A percentile compares a stretch with the other conserved stretches of the same genome.
Evolutionary conservation across 2,329 filamentous ascomycete genomes (phyloP).

Genomic region (Iodosphaeria phyllophila): DNA sequence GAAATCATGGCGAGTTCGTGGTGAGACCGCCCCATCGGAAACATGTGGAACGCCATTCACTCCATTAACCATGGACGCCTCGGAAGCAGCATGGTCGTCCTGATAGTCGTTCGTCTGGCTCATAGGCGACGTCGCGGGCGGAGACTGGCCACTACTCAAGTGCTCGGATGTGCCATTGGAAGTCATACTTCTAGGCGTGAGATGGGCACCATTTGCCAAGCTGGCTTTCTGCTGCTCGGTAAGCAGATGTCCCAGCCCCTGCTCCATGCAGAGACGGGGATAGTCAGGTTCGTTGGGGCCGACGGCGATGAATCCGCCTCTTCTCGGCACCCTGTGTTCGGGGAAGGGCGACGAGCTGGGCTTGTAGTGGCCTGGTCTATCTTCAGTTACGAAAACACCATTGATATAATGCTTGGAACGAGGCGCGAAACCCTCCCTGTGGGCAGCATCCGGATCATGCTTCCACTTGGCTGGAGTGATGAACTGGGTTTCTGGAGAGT

Average conservation of each 20-base stretch:
- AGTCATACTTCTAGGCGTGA: constrained; percentile 23
- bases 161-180: constrained; percentile 10
- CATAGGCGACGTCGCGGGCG: too few relatives aligned
- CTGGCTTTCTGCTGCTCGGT: constrained; percentile 23
- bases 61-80: too few relatives aligned
- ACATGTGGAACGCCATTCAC: too few relatives aligned
- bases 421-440: constrained; percentile 34
- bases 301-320: constrained; percentile 30
- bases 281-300: constrained; percentile 38
- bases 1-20: too few relatives aligned
- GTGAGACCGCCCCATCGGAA: too few relatives aligned
- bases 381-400: constrained; percentile 32
- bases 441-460: constrained; percentile 32
- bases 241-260: constrained; percentile 36
- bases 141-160: too few relatives aligned
- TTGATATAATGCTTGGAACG: constrained; percentile 39
- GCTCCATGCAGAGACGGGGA: constrained; percentile 31
- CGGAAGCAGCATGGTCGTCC: too few relatives aligned
- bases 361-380: constrained; percentile 23
- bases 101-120: too few relatives aligned
- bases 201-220: constrained; percentile 26
- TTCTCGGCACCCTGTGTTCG: constrained; percentile 33
- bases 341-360: constrained; percentile 35
- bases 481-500: constrained; percentile 23
- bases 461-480: constrained; percentile 34